A percentile compares a stretch with the other conserved stretches of the same genome.
Conservation (phyloP, 768 basidiomycete genomes). For the Neoboletus magnificus region DNA sequence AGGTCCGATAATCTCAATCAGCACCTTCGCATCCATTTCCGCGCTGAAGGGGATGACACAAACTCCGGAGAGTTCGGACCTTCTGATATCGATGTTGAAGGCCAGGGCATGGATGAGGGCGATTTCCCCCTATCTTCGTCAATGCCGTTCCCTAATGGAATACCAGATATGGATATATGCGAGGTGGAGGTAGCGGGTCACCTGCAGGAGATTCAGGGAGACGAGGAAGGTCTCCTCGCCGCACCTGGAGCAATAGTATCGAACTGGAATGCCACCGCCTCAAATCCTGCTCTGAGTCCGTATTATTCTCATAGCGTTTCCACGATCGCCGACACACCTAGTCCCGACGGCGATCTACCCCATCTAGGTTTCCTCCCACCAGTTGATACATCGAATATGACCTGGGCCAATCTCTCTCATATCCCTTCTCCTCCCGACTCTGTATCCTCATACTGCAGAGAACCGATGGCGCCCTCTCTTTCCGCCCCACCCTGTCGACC, state of each 20-base stretch:
- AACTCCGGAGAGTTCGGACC: conserved; percentile 26
- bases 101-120: conserved; percentile 35
- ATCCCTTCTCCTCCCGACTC: conserved; percentile 18
- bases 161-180: conserved; percentile 52
- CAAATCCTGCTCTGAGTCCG: conserved; percentile 16
- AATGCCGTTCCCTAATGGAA: conserved; percentile 28
- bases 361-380: conserved; percentile 20
- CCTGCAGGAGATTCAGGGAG: conserved; percentile 53
- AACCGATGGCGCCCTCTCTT: conserved; percentile 40
- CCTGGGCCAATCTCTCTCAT: conserved; percentile 22
- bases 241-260: conserved; percentile 17
- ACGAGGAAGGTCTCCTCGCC: conserved; percentile 55
- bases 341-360: conserved; percentile 18
- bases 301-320: conserved; percentile 23
- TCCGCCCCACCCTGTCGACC: conserved; percentile 71
- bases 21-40: conserved; percentile 75
- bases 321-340: conserved; percentile 16
- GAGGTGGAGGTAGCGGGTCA: conserved; percentile 58
- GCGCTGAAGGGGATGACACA: conserved; percentile 29
- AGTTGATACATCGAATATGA: conserved; percentile 23
- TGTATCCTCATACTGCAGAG: conserved; percentile 34
- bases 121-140: conserved; percentile 22
- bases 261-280: conserved; percentile 13
- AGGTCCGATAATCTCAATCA: conserved; percentile 87
- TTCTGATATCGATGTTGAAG: conserved; percentile 32